Evolutionary conservation across 2,329 filamentous ascomycete species (phyloP), one percentile per base, ranked within the genome.

Genomic region (Epichloe hybrida): DNA sequence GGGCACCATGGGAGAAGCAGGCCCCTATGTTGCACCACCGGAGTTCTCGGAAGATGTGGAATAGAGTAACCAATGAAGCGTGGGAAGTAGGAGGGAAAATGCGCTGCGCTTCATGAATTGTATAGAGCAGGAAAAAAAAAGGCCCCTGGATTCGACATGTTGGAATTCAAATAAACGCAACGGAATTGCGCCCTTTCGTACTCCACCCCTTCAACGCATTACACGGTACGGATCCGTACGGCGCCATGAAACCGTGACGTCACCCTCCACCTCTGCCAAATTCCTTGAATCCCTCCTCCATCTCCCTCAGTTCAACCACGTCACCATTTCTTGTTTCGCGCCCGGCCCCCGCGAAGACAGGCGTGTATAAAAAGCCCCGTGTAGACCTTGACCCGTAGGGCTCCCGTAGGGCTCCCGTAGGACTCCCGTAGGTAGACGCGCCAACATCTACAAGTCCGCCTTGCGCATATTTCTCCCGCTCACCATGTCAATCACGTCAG

Each of bases 21-120:
- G 67, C 0, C 65, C 65, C 0, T 72, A 61, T 43, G 64, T 69
- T 13, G 64, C 66, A 2, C 69, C 69, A 0, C 51, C 62, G 0
- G 59, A 66, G 49, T 69, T 61, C 37, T 54, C 58, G 2, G 64
- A 67, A 12, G 64, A 68, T 23, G 56, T 67, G 3, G 65, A 68
- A 44, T 65, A 62, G 50, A 54, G 23, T 8, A 17, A 8, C 27
- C 13, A 12, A 31, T 0, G 27, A 31, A 9, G 27, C 27, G 8
- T 31, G 1, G 8, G 4, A 9, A 8, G 27, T 27, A 27, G 3
- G 27, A 27, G 27, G 7, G 7, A 8, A 27, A 3, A 27, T 27
- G 23, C 23, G 23, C 23, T 3, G 27, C 27, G 27, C 27, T 27
- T 27, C 1, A 8, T 27, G 27, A 8, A 27, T 27, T 27, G 2